Evolutionary conservation across 176 grass and related monocot species (phyloP).

Genomic region (Calamus simplicifolius): DNA sequence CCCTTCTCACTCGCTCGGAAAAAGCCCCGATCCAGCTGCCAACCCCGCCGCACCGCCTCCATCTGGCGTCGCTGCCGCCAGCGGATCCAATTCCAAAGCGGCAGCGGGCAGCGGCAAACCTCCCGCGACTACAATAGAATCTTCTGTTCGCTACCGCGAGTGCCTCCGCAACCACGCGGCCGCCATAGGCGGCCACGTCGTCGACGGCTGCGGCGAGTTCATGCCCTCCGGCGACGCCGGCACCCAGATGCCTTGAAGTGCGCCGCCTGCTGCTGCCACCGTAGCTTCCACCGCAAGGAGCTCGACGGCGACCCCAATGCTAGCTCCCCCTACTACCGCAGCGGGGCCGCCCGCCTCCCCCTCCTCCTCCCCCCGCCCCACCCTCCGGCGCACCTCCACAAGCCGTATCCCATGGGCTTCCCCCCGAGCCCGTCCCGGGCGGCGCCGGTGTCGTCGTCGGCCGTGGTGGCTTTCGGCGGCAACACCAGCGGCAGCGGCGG

Average conservation of each 20-base stretch:
- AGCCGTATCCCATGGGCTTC: too few relatives aligned
- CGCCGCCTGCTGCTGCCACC: conserved; percentile 16
- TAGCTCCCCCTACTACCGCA: conserved; percentile 12
- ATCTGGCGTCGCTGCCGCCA: not conserved
- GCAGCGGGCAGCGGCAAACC: too few relatives aligned
- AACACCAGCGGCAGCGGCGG: conserved; percentile 47
- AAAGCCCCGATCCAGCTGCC: conserved; percentile 8
- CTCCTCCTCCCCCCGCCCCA: conserved; percentile 5
- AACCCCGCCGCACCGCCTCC: not conserved
- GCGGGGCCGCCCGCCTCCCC: not conserved
- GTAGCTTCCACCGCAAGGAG: conserved; percentile 20
- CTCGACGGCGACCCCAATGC: conserved; percentile 11
- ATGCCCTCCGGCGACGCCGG: conserved; percentile 29
- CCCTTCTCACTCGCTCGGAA: not conserved
- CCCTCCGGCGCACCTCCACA: conserved; percentile 1
- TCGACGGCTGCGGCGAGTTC: conserved; percentile 80
- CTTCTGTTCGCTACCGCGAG: conserved; percentile 35
- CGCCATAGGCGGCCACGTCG: conserved; percentile 40
- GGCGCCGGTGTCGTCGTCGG: conserved; percentile 9
- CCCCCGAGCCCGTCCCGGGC: not conserved
- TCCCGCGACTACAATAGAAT: too few relatives aligned
- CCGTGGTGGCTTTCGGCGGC: conserved; percentile 20
- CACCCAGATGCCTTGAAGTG: conserved; percentile 16
- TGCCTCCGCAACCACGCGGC: conserved; percentile 69
- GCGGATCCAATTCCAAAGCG: too few relatives aligned